Conservation (phyloP, 1,284 basidiomycete species). For the Ceratobasidium sp. region DNA sequence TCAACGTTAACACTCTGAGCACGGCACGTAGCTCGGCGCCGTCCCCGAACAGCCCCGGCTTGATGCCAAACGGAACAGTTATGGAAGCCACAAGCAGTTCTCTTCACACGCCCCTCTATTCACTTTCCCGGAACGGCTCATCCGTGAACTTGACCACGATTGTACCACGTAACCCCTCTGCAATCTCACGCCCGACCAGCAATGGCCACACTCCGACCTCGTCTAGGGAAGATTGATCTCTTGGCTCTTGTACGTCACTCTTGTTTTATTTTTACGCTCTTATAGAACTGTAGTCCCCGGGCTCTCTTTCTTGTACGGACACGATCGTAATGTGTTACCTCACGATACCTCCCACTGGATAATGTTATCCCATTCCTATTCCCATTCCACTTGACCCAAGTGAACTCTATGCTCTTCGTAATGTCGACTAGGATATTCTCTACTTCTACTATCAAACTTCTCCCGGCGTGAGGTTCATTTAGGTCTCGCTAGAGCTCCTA, state of each 20-base stretch:
- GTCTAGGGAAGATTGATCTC: conserved; percentile 10
- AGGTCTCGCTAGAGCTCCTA: not conserved
- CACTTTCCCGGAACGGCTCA: conserved; percentile 47
- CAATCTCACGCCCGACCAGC: conserved; percentile 31
- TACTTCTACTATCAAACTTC: not conserved
- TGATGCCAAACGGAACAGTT: conserved; percentile 9
- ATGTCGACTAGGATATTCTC: not conserved
- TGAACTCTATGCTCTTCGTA: no score
- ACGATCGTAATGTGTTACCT: not conserved
- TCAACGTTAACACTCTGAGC: conserved; percentile 25
- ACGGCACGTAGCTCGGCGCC: conserved; percentile 34
- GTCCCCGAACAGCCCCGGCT: conserved; percentile 29
- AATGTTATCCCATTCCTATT: conserved; percentile 5
- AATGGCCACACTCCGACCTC: conserved; percentile 34
- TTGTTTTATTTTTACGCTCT: not conserved
- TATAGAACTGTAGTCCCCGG: not conserved
- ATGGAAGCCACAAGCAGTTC: conserved; percentile 17
- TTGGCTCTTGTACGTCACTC: not conserved
- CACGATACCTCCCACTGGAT: not conserved
- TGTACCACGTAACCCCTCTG: conserved; percentile 43
- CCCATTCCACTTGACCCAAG: not conserved
- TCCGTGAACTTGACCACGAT: conserved; percentile 47
- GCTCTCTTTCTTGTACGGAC: not conserved
- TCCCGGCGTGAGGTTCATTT: not conserved
- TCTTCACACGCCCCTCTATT: conserved; percentile 37